A percentile compares a stretch with the other conserved stretches of the same genome.
These are phyloP conservation scores for Actinomortierella ambigua DNA, from an alignment of 371 early-diverging fungal genomes.

Conservation along the genomic window DNA sequence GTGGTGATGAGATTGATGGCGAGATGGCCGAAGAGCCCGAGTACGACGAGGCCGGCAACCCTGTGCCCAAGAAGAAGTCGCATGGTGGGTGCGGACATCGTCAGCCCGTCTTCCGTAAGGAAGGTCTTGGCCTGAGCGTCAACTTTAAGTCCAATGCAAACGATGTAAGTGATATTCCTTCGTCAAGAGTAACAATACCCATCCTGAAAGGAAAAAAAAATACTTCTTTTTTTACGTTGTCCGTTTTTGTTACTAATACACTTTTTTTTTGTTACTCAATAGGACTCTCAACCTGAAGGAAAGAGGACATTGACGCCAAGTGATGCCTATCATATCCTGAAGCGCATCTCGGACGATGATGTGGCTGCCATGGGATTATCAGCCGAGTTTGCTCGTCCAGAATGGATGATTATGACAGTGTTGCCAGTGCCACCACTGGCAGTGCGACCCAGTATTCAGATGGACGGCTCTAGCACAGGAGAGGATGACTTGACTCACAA, in stretches of 20 bases:
- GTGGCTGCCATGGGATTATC: conserved; percentile 91
- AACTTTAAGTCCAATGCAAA: conserved; percentile 62
- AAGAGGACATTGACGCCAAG: conserved; percentile 81
- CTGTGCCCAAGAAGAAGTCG: conserved; percentile 49
- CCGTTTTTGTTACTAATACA: neutral
- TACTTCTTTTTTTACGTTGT: neutral
- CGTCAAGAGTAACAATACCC: neutral
- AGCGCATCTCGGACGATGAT: conserved; percentile 93
- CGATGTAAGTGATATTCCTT: conserved; percentile 55
- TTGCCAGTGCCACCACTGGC: conserved; percentile 98
- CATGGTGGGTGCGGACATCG: conserved; percentile 95
- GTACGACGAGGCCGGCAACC: conserved; percentile 31
- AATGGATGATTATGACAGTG: conserved; percentile 97
- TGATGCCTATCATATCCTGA: conserved; percentile 88
- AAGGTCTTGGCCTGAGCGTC: conserved; percentile 87
- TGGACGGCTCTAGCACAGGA: conserved; percentile 92
- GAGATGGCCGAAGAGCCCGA: conserved; percentile 54
- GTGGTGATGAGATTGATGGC: conserved; percentile 67
- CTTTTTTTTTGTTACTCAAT: conserved; percentile 1
- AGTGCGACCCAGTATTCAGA: conserved; percentile 98
- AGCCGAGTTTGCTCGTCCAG: conserved; percentile 94
- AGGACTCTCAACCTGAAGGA: conserved; percentile 67
- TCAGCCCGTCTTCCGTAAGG: conserved; percentile 93
- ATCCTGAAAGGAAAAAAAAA: neutral
- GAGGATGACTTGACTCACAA: conserved; percentile 99